phyloP scores from a whole-genome alignment of 306 rosid species.

The Gleditsia sinensis region DNA sequence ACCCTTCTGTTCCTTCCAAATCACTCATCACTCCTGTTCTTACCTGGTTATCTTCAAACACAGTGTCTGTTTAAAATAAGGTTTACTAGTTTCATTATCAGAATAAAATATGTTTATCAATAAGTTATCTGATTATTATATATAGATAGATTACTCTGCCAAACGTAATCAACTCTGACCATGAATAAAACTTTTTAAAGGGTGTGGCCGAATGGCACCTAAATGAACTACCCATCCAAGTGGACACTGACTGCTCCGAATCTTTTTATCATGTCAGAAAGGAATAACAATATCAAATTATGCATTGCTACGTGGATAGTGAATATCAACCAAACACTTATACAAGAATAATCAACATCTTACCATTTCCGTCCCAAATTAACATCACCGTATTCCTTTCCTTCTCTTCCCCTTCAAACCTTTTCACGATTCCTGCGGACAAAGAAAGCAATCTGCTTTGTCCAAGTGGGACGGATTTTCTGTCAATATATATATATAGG shows the following conservation, averaged over 20 bases:
- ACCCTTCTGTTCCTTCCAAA: neutral
- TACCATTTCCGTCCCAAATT: neutral
- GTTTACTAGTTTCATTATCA: neutral
- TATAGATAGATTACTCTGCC: neutral
- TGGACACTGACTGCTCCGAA: constrained; percentile 42
- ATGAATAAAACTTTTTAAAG: neutral
- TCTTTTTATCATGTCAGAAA: neutral
- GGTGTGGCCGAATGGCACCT: neutral
- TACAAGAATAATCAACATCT: neutral
- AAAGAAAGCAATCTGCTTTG: constrained; percentile 26
- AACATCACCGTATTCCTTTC: constrained; percentile 37
- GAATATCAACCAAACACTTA: constrained; percentile 13
- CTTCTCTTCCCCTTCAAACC: too few species aligned
- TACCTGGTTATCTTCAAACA: too few species aligned
- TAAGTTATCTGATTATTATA: neutral
- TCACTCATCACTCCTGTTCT: neutral
- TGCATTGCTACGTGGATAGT: neutral
- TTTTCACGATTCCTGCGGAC: constrained; percentile 37
- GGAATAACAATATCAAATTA: neutral
- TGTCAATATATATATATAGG: neutral
- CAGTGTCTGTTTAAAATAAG: too few species aligned
- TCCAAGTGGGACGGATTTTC: neutral
- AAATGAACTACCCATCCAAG: neutral
- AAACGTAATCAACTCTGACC: neutral
- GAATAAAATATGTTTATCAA: neutral